These are phyloP conservation scores for Stropharia rugosoannulata DNA, from an alignment of 768 basidiomycete species.

Conservation along the genomic window DNA sequence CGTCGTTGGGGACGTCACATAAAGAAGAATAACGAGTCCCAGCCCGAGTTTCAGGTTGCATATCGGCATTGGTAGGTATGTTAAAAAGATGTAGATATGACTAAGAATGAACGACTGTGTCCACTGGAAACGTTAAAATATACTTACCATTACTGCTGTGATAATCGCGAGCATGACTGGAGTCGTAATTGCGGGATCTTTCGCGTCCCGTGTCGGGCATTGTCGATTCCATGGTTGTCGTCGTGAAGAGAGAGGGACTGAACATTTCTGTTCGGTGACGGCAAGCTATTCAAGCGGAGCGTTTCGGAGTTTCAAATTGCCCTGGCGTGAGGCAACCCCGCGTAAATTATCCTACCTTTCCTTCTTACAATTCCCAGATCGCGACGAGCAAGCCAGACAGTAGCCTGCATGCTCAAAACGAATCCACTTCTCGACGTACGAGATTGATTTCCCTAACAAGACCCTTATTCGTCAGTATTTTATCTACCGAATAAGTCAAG, in stretches of 20 bases:
- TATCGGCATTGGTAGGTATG: background rate
- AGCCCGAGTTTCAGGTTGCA: background rate
- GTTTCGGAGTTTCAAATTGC: too few relatives aligned
- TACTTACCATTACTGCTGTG: slow-evolving; percentile 2
- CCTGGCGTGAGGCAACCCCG: too few relatives aligned
- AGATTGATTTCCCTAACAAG: too few relatives aligned
- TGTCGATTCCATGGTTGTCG: background rate
- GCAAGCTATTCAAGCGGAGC: too few relatives aligned
- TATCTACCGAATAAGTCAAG: too few relatives aligned
- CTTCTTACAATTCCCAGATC: too few relatives aligned
- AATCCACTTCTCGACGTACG: too few relatives aligned
- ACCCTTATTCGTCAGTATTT: too few relatives aligned
- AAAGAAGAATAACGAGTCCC: background rate
- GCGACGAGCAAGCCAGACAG: too few relatives aligned
- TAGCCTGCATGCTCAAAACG: too few relatives aligned
- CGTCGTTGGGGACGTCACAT: background rate
- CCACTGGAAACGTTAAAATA: background rate
- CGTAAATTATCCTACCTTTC: too few relatives aligned
- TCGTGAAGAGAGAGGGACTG: background rate
- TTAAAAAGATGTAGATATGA: slow-evolving; percentile 2
- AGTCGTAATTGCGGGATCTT: background rate
- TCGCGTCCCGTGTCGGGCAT: background rate
- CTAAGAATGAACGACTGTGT: slow-evolving; percentile 8
- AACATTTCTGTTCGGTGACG: too few relatives aligned
- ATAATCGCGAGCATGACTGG: background rate